phyloP scores from a whole-genome alignment of 805 yeast species.

The Yarrowia divulgata region DNA sequence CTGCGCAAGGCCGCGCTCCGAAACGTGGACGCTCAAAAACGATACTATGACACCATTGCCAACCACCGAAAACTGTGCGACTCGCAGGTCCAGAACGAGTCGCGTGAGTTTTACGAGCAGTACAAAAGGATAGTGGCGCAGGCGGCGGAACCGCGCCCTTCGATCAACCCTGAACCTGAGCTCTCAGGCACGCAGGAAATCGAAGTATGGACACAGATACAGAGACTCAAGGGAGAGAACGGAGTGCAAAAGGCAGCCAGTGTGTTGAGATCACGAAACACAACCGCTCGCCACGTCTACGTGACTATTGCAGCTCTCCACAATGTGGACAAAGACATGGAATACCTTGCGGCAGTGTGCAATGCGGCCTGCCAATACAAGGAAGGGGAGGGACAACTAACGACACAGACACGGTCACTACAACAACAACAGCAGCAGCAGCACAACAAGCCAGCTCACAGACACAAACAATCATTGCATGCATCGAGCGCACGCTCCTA shows the following conservation, averaged over 20 bases:
- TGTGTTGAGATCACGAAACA: slow-evolving; percentile 7
- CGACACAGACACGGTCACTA: slow-evolving; percentile 15
- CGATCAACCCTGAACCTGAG: slow-evolving; percentile 26
- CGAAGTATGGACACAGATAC: slow-evolving; percentile 27
- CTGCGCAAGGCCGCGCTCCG: slow-evolving; percentile 34
- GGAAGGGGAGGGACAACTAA: slow-evolving; percentile 22
- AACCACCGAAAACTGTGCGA: slow-evolving; percentile 33
- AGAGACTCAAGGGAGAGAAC: slow-evolving; percentile 9
- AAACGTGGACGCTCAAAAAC: slow-evolving; percentile 25
- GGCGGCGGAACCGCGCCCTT: slow-evolving; percentile 32
- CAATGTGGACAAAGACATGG: slow-evolving; percentile 8
- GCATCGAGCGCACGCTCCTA: slow-evolving; percentile 20
- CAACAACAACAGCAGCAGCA: neutral
- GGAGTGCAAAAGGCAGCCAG: slow-evolving; percentile 14
- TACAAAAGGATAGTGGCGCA: slow-evolving; percentile 27
- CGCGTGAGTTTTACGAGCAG: slow-evolving; percentile 27
- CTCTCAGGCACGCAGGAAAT: slow-evolving; percentile 26
- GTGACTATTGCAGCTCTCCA: slow-evolving; percentile 23
- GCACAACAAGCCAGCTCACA: neutral
- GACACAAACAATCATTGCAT: slow-evolving; percentile 13
- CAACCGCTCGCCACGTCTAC: slow-evolving; percentile 22
- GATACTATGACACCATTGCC: slow-evolving; percentile 18
- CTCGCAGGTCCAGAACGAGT: slow-evolving; percentile 31
- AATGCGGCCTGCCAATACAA: slow-evolving; percentile 7
- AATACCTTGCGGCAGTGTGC: slow-evolving; percentile 16